Base-by-base conservation (phyloP, 495 filamentous ascomycete species). In the Clohesyomyces aquaticus region DNA sequence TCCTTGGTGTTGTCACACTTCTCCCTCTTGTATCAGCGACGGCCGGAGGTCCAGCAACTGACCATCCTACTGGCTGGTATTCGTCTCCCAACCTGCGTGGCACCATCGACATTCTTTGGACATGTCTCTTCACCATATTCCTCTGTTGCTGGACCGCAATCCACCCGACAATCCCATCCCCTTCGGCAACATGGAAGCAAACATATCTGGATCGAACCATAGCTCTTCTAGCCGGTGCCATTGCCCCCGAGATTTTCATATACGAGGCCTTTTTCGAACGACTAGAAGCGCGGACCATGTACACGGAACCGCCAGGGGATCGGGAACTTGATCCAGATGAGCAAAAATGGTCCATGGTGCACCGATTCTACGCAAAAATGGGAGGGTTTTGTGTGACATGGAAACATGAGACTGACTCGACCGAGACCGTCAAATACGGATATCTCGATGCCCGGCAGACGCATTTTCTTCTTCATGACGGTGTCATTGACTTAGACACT, bases 61-160 rank as follows among this genome's bases (percentile, higher is more conserved):
- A 49, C 22, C 18, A 49, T 22, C 16, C 18, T 6, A 43, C 43
- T 12, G 41, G 38, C 2, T 59, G 55, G 55, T 16, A 1, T 23
- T 48, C 42, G 14, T 10, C 42, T 12, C 41, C 41, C 12, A 49
- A 47, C 16, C 28, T 2, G 6, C 14, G 55, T 26, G 35, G 55
- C 42, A 59, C 55, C 25, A 12, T 47, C 26, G 55, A 59, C 19
- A 59, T 59, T 42, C 12, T 59, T 14, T 59, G 55, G 55, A 48
- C 41, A n/a, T 59, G 55, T 19, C 38, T 59, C 23, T 29, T 49
- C 26, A 59, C 43, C 16, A 27, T 59, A 1, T 49, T 48, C 19
- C 23, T 59, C 42, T 48, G 55, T 42, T 48, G 23, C 19, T 55
- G 53, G 53, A 55, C 26, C 3, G 28, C 29, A 18, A 27, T 58